Evolutionary conservation across 306 rosid species (phyloP).

Genomic region (Trifolium repens): DNA sequence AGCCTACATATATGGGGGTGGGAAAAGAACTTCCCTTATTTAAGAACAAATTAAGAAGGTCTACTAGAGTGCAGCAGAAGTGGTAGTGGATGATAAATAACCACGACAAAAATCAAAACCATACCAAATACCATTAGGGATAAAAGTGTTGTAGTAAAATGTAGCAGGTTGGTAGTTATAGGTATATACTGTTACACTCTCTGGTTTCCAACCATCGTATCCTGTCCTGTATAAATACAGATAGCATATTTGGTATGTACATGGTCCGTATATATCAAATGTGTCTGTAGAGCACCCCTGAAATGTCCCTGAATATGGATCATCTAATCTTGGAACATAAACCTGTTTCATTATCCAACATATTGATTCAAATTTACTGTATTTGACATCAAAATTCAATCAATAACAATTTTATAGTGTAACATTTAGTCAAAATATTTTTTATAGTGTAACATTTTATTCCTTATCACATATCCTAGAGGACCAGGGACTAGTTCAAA

Average conservation of each 20-base stretch:
- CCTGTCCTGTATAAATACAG: conserved; percentile 75
- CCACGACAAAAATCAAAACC: conserved; percentile 66
- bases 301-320: conserved; percentile 64
- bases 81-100: conserved; percentile 40
- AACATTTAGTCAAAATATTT: no score
- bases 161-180: conserved; percentile 47
- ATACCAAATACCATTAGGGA: conserved; percentile 72
- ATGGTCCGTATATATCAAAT: conserved; percentile 70
- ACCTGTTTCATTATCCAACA: conserved; percentile 47
- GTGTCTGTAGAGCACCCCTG: conserved; percentile 87
- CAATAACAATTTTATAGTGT: no score
- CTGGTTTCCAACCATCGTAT: conserved; percentile 83
- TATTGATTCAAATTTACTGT: no score
- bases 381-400: no score
- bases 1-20: not conserved
- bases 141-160: conserved; percentile 57
- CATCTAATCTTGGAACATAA: conserved; percentile 69
- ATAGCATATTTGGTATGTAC: conserved; percentile 67
- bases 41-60: not conserved
- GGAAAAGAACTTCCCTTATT: not conserved
- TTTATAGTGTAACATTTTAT: no score
- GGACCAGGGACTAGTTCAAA: no score
- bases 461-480: no score
- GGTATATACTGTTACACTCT: conserved; percentile 62
- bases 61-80: conserved; percentile 27